These are phyloP conservation scores for Lyophyllum shimeji DNA, from an alignment of 768 basidiomycete genomes.

Conservation along the genomic window DNA sequence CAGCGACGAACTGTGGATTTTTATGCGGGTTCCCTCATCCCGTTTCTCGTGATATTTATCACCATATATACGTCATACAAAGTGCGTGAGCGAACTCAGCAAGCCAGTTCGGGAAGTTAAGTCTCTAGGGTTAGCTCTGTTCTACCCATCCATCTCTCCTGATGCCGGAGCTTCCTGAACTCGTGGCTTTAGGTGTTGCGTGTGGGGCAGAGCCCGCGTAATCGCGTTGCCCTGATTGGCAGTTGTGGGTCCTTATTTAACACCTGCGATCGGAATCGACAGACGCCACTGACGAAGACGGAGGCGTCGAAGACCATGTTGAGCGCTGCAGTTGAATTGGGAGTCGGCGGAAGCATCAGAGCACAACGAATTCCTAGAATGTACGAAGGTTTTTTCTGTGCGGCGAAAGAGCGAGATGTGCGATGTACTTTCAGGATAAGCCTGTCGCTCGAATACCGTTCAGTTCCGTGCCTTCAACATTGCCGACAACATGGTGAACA, in stretches of 20 bases:
- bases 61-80: too few species aligned
- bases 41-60: too few species aligned
- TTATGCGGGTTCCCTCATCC: too few species aligned
- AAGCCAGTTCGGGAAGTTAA: too few species aligned
- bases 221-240: neutral
- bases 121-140: too few species aligned
- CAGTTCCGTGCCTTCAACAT: too few species aligned
- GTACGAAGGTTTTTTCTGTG: too few species aligned
- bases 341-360: too few species aligned
- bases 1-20: too few species aligned
- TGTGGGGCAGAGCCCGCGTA: neutral
- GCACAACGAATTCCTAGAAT: too few species aligned
- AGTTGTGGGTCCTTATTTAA: neutral
- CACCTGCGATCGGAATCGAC: neutral
- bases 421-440: neutral
- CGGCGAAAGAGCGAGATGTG: too few species aligned
- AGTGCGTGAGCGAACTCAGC: too few species aligned
- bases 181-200: neutral
- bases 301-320: neutral
- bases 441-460: neutral
- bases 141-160: neutral
- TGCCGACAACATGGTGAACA: neutral
- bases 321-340: neutral
- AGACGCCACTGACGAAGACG: neutral
- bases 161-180: neutral